A percentile compares a stretch with the other conserved stretches of the same genome.
phyloP scores from a whole-genome alignment of 2,329 filamentous ascomycete genomes.

The Colletotrichum spaethianum region DNA sequence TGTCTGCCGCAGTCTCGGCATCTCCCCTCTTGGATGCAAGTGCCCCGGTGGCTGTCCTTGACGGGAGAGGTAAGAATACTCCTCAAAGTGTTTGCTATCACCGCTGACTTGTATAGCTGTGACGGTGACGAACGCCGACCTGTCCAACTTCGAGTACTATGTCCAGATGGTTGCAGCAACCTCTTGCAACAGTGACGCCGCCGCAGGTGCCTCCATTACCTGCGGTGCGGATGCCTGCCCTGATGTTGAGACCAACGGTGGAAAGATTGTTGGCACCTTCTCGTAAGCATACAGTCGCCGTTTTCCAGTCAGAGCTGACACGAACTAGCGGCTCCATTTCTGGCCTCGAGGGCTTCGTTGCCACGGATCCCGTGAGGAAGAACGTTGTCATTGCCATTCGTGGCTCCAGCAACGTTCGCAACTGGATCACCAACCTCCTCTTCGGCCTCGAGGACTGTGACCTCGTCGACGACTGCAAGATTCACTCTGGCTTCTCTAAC shows the following conservation, averaged over 20 bases:
- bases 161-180: slow-evolving; percentile 62
- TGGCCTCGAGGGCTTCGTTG: slow-evolving; percentile 66
- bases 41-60: slow-evolving; percentile 43
- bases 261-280: slow-evolving; percentile 58
- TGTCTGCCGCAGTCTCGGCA: slow-evolving; percentile 39
- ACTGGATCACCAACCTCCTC: slow-evolving; percentile 71
- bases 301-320: slow-evolving; percentile 34
- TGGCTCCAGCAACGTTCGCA: slow-evolving; percentile 70
- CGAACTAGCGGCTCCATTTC: slow-evolving; percentile 55
- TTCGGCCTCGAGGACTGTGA: slow-evolving; percentile 51
- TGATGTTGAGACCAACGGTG: slow-evolving; percentile 58
- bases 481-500: slow-evolving; percentile 72
- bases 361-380: slow-evolving; percentile 61
- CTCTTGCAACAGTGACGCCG: slow-evolving; percentile 66
- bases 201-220: slow-evolving; percentile 55
- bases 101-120: slow-evolving; percentile 22
- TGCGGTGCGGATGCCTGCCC: slow-evolving; percentile 63
- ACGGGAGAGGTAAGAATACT: slow-evolving; percentile 51
- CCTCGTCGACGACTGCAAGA: slow-evolving; percentile 61
- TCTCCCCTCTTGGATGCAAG: slow-evolving; percentile 30
- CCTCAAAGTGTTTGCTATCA: neutral
- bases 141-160: slow-evolving; percentile 62
- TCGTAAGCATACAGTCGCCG: slow-evolving; percentile 43
- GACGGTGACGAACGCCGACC: slow-evolving; percentile 49
- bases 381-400: slow-evolving; percentile 74